Conservation (phyloP, 2,329 filamentous ascomycete genomes). For the Epichloe bromicola region DNA sequence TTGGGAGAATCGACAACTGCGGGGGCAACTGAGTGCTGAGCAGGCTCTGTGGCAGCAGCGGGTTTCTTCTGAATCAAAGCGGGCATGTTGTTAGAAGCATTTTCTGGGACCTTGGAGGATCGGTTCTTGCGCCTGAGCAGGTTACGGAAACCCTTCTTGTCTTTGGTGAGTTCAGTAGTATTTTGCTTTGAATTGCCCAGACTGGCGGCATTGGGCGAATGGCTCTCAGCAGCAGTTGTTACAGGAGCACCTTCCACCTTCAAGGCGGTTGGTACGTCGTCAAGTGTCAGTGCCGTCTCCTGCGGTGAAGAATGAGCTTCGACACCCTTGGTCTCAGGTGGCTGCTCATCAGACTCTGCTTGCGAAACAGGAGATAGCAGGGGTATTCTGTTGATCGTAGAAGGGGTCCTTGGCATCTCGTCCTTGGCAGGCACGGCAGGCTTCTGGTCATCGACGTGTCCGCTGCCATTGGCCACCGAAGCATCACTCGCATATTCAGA, state of each 20-base stretch:
- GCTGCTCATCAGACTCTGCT: neutral
- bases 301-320: neutral
- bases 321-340: neutral
- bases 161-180: conserved; percentile 22
- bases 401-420: conserved; percentile 6
- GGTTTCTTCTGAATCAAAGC: conserved; percentile 33
- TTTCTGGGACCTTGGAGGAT: conserved; percentile 41
- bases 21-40: neutral
- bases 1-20: neutral
- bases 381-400: conserved; percentile 1
- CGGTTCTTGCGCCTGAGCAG: conserved; percentile 53
- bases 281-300: neutral
- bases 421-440: conserved; percentile 31
- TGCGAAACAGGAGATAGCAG: neutral
- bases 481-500: conserved; percentile 22
- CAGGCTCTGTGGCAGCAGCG: conserved; percentile 13
- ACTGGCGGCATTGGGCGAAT: neutral
- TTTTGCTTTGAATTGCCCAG: conserved; percentile 39
- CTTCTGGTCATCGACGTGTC: neutral
- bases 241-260: conserved; percentile 6
- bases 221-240: neutral
- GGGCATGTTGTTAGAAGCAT: conserved; percentile 37
- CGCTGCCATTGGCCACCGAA: conserved; percentile 6
- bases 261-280: conserved; percentile 12
- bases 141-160: conserved; percentile 44